A percentile compares a stretch with the other conserved stretches of the same genome.
These are phyloP conservation scores for Auricularia cornea DNA, from an alignment of 768 basidiomycete genomes.

Conservation along the genomic window DNA sequence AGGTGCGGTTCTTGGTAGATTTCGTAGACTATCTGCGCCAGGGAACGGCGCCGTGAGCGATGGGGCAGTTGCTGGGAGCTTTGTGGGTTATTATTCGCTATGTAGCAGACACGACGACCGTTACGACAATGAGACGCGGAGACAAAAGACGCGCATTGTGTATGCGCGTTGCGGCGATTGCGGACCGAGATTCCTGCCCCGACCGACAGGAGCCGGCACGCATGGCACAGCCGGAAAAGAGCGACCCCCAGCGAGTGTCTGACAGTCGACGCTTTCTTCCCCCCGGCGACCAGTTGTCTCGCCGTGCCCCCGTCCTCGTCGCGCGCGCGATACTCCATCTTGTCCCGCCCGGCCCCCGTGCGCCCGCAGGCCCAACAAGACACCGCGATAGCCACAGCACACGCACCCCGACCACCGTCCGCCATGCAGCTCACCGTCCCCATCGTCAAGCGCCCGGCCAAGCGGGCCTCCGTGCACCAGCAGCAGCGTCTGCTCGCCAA, in stretches of 20 bases:
- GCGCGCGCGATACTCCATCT: neutral
- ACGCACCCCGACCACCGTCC: neutral
- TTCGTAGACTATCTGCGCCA: constrained; percentile 53
- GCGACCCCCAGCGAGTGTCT: neutral
- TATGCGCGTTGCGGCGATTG: neutral
- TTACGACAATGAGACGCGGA: too few relatives aligned
- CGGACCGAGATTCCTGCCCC: neutral
- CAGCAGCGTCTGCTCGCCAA: neutral
- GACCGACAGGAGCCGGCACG: neutral
- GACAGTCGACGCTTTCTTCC: neutral
- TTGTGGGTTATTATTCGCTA: neutral
- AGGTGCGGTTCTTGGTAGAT: constrained; percentile 75
- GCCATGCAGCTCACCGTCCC: neutral
- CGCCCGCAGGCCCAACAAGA: neutral
- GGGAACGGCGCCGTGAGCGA: neutral
- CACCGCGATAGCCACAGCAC: neutral
- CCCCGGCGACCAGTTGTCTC: neutral
- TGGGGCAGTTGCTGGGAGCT: neutral
- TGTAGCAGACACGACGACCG: neutral
- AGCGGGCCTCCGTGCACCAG: neutral
- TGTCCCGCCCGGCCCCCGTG: neutral
- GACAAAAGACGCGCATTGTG: neutral
- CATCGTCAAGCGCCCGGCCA: neutral
- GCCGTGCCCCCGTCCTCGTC: too few relatives aligned
- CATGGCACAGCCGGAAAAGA: neutral